A percentile compares a stretch with the other conserved stretches of the same genome.
Conservation (phyloP, 2,329 filamentous ascomycete genomes). For the Cytospora paraplurivora region DNA sequence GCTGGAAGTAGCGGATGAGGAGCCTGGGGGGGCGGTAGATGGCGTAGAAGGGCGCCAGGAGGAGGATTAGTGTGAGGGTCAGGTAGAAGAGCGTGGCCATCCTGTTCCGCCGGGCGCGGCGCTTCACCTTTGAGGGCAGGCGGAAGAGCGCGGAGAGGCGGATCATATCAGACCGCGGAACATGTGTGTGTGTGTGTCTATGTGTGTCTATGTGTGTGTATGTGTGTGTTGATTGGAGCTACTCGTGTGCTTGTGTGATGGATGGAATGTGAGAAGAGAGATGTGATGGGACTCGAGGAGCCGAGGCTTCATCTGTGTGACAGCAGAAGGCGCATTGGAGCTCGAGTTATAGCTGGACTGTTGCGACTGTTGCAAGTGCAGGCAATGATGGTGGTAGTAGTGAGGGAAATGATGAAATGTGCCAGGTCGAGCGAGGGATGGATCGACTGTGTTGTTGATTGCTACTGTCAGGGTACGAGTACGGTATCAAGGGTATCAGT, state of each 20-base stretch:
- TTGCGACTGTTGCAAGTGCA: too few species aligned
- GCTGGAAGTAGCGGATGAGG: conserved; percentile 70
- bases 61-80: conserved; percentile 40
- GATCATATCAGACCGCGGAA: conserved; percentile 33
- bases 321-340: conserved; percentile 11
- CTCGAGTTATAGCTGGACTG: too few species aligned
- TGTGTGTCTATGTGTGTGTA: background rate
- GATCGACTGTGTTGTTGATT: background rate
- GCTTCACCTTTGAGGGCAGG: conserved; percentile 58
- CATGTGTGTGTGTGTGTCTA: background rate
- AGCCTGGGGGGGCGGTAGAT: conserved; percentile 80
- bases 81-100: conserved; percentile 57
- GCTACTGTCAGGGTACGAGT: background rate
- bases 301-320: conserved; percentile 23
- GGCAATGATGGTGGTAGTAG: background rate
- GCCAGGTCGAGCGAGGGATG: background rate
- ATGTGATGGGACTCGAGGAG: conserved; percentile 5
- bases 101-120: conserved; percentile 59
- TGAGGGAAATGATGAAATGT: background rate
- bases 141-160: conserved; percentile 50
- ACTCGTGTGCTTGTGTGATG: background rate
- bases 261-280: background rate
- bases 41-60: conserved; percentile 58
- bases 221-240: background rate
- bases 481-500: too few species aligned